A percentile compares a stretch with the other conserved stretches of the same genome.
phyloP scores from a whole-genome alignment of 805 yeast genomes.

The Deakozyma indianensis region DNA sequence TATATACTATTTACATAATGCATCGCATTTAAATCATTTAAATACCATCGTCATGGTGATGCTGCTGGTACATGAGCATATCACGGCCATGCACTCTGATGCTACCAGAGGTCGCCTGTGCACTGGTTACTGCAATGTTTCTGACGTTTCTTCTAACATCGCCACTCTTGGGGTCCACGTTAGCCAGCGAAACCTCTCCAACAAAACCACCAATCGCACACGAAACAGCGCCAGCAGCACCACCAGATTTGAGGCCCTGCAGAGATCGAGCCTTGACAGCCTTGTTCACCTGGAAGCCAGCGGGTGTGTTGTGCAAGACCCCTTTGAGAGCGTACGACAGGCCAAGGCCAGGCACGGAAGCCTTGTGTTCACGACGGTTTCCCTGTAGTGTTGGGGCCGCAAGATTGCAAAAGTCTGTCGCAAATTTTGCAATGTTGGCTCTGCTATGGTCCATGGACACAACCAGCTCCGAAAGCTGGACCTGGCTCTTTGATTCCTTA shows the following conservation, averaged over 20 bases:
- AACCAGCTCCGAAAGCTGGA: background rate
- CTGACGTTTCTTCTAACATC: background rate
- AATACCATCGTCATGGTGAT: background rate
- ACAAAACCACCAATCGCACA: background rate
- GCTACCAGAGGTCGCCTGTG: background rate
- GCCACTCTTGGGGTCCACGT: background rate
- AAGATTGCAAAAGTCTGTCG: background rate
- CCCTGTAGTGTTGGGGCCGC: background rate
- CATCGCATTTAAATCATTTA: background rate
- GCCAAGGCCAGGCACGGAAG: slow-evolving; percentile 12
- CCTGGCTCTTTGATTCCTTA: background rate
- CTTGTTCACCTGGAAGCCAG: slow-evolving; percentile 13
- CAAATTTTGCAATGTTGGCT: background rate
- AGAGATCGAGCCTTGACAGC: slow-evolving; percentile 16
- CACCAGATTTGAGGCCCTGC: slow-evolving; percentile 1
- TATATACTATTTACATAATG: background rate
- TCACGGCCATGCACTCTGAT: background rate
- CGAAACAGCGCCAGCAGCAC: background rate
- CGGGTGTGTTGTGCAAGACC: slow-evolving; percentile 17
- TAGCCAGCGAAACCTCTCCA: background rate
- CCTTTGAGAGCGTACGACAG: slow-evolving; percentile 19
- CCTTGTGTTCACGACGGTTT: background rate
- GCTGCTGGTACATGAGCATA: background rate
- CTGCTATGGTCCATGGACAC: background rate
- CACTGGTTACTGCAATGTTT: background rate